A percentile compares a stretch with the other conserved stretches of the same genome.
Conservation (phyloP, 306 rosid species). For the Rubus idaeus region DNA sequence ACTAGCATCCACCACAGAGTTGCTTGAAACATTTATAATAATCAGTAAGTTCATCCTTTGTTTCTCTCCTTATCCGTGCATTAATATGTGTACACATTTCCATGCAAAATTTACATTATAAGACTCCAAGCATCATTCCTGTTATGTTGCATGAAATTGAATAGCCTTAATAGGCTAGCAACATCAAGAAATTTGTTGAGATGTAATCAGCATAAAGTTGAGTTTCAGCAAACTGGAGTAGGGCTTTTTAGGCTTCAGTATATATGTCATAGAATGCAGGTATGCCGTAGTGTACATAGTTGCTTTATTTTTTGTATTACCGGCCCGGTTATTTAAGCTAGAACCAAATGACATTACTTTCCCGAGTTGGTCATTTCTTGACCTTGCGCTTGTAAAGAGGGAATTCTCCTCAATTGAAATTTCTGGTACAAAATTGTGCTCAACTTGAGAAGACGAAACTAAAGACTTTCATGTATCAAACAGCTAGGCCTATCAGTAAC, state of each 20-base stretch:
- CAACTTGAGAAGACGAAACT: background rate
- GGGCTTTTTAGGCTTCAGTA: conserved; percentile 28
- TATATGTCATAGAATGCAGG: conserved; percentile 23
- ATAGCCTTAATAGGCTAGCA: background rate
- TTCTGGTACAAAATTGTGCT: no score
- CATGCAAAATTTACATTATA: background rate
- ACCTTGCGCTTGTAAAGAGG: background rate
- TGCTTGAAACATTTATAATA: conserved; percentile 28
- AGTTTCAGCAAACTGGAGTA: conserved; percentile 28
- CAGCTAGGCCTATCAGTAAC: no score
- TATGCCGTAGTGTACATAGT: conserved; percentile 48
- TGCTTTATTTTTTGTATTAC: conserved; percentile 27
- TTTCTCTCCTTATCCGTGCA: background rate
- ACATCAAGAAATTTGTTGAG: conserved; percentile 10
- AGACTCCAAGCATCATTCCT: background rate
- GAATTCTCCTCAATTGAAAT: background rate
- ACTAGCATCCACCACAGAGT: conserved; percentile 39
- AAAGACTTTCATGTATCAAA: background rate
- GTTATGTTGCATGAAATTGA: background rate
- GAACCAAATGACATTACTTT: conserved; percentile 5
- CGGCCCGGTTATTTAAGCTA: conserved; percentile 13
- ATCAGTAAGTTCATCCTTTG: conserved; percentile 37
- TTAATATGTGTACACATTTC: background rate
- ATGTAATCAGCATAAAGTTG: conserved; percentile 27
- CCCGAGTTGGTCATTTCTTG: conserved; percentile 22